Base-by-base conservation (phyloP, 2,329 filamentous ascomycete species). In the Paecilomyces sp. region DNA sequence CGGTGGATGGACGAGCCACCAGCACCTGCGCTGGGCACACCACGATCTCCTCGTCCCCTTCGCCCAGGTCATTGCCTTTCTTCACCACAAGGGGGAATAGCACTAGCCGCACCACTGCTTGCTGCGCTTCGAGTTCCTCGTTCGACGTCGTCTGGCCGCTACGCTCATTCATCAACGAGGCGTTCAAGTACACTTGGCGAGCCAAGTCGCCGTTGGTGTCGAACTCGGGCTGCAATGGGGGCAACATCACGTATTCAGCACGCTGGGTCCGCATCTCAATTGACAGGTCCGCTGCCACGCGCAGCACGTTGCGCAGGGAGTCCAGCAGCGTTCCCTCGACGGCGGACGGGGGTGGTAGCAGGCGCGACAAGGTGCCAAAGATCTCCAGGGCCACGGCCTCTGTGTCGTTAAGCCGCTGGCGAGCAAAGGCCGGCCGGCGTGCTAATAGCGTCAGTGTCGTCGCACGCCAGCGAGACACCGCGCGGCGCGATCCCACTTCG, bases 161-260 rank as follows among this genome's bases (percentile, higher is more conserved):
- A 60, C 91, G 88, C 78, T 97, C 93, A 70, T 94, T 95, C 93
- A 99, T 97, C 69, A 96, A 85, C 33, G 89, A 85, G 1, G 93
- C 89, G 70, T 96, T 96, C 84, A 99, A 99, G 61, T 86, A 83
- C 9, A 97, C 91, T 59, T 92, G 93, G 58, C 90, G 89, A 15
- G 88, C 83, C 8, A 99, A 84, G 70, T 97, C 93, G 67, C 94
- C 94, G 63, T 94, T 91, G 67, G 87, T 88, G 75, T 97, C 92
- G 75, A 96, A 97, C 74, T 97, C 92, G 24, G 94, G 94, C 74
- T 94, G 91, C 59, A 96, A 81, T 3, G 94, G 94, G 30, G 94
- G 93, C 18, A 97, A 86, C 93, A 99, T 99, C 80, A 96, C 94
- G 79, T 96, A 99, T 79, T 97, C 94, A 41, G 94, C 92, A 61